A percentile compares a stretch with the other conserved stretches of the same genome.
These are phyloP conservation scores for Lactarius vividus DNA, from an alignment of 768 basidiomycete species.

Conservation along the genomic window DNA sequence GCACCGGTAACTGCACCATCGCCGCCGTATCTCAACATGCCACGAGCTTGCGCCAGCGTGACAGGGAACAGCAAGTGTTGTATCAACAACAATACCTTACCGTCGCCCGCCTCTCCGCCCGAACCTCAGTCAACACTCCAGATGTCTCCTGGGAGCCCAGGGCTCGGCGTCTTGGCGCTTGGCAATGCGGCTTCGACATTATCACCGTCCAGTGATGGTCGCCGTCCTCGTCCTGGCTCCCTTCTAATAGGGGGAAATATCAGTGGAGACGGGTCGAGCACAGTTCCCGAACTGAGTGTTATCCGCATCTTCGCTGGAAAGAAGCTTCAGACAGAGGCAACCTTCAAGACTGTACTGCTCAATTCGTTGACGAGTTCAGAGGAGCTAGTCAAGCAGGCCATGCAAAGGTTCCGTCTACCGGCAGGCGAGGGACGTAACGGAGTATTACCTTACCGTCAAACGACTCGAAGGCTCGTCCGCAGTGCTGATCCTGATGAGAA, in stretches of 20 bases:
- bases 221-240: constrained; percentile 49
- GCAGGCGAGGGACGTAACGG: constrained; percentile 52
- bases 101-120: constrained; percentile 73
- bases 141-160: constrained; percentile 67
- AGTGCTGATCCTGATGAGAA: constrained; percentile 66
- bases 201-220: constrained; percentile 43
- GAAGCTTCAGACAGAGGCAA: too few species aligned
- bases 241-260: too few species aligned
- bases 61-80: constrained; percentile 83
- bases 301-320: too few species aligned
- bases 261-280: too few species aligned
- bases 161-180: constrained; percentile 46
- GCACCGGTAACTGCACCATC: constrained; percentile 33
- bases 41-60: constrained; percentile 74
- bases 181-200: constrained; percentile 41
- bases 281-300: too few species aligned
- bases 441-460: constrained; percentile 90
- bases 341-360: too few species aligned
- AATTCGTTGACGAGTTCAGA: constrained; percentile 67
- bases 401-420: constrained; percentile 88
- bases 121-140: constrained; percentile 75
- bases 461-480: constrained; percentile 88
- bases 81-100: constrained; percentile 86
- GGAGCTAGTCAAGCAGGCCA: constrained; percentile 88
- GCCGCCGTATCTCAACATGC: constrained; percentile 60